These are phyloP conservation scores for Xylaria sp. DNA, from an alignment of 2,329 filamentous ascomycete genomes.

Conservation along the genomic window DNA sequence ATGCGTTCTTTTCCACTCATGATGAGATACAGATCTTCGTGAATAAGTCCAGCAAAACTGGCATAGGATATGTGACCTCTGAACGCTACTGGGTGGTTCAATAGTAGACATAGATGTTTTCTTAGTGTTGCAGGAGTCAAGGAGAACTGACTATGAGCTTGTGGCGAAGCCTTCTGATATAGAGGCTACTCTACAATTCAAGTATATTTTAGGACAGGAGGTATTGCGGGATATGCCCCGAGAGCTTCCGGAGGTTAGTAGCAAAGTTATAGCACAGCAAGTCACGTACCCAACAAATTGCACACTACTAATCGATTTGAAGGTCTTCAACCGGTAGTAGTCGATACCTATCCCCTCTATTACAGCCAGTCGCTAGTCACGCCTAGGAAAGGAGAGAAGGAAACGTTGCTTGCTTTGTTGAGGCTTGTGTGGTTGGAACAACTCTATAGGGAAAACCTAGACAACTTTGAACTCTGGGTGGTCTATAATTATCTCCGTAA, in stretches of 20 bases:
- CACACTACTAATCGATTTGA: not conserved
- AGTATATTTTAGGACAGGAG: not conserved
- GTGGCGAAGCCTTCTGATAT: not conserved
- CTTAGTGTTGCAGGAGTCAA: not conserved
- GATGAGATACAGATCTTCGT: not conserved
- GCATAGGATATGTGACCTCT: not conserved
- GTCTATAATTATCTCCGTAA: too few relatives aligned
- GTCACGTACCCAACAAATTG: not conserved
- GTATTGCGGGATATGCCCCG: too few relatives aligned
- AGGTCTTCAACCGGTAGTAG: not conserved
- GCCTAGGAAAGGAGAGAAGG: not conserved
- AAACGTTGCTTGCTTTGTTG: not conserved
- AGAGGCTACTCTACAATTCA: not conserved
- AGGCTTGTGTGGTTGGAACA: not conserved
- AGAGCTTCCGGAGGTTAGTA: too few relatives aligned
- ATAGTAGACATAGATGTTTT: not conserved
- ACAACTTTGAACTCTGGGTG: not conserved
- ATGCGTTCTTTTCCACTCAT: conserved; percentile 22
- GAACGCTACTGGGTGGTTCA: not conserved
- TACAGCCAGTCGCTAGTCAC: not conserved
- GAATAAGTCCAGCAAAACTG: not conserved
- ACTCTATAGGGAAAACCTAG: not conserved
- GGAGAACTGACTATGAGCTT: not conserved
- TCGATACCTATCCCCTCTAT: not conserved
- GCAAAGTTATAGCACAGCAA: not conserved